Evolutionary conservation across 176 grass and related monocot genomes (phyloP), one percentile per base, ranked within the genome.

Genomic region (Ensete glaucum): DNA sequence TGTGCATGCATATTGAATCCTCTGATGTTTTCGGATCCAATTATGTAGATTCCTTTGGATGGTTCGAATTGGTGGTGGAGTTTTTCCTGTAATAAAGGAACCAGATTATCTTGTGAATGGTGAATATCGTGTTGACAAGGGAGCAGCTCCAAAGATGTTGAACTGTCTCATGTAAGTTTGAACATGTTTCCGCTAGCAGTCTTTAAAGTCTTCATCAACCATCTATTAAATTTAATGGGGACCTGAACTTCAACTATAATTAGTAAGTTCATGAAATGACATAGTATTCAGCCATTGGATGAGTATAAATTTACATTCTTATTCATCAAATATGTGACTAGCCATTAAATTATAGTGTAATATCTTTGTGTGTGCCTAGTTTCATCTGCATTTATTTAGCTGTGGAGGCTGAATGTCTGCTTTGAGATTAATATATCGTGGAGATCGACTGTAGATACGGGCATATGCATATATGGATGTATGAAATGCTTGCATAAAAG

Each of bases 41-140:
- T 53, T 24, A 16, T 23, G 8, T 25, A 77, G 75, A 77, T 99
- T 99, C 69, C 84, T 99, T 77, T 99, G 95, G 95, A 99, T 99
- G 95, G 95, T 99, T 17, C 90, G 95, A 23, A 99, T 99, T 80
- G 95, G 95, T 81, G 95, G 95, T 64, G 95, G 95, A 54, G 95
- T 99, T 79, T 99, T 91, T 78, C 95, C 95, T 74, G 91, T 99
- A 75, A 99, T 99, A 60, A 99, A 91, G 86, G 95, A 99, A 53
- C 91, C 95, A 43, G 95, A 99, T 86, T 99, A 99, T 85, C 95
- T 94, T 87, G 91, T 94, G 55, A 99, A 99, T 22, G 95, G 95
- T 48, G 95, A 99, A 57, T 99, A 91, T 76, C 95, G 91, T 77
- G 74, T 99, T 81, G 95, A 99, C 67, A 99, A 99, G 66, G 95